These are phyloP conservation scores for Ilex paraguariensis DNA, from an alignment of 305 asterid species.

Conservation along the genomic window DNA sequence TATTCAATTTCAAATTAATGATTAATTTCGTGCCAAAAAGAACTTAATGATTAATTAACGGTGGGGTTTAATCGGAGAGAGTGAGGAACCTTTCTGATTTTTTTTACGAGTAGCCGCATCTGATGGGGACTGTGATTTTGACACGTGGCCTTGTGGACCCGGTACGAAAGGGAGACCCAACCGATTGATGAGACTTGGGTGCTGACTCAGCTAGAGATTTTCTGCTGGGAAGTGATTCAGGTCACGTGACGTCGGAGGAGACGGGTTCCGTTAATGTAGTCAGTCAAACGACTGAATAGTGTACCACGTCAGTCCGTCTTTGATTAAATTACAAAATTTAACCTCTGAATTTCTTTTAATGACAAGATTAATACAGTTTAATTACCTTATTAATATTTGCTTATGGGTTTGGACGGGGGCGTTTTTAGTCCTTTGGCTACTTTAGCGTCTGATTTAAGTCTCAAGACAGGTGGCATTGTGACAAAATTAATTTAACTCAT, in stretches of 20 bases:
- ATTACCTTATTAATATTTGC: not conserved
- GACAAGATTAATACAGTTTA: no score
- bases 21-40: no score
- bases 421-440: no score
- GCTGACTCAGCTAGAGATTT: constrained; percentile 7
- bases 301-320: constrained; percentile 40
- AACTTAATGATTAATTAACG: not conserved
- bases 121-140: constrained; percentile 22
- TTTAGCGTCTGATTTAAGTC: no score
- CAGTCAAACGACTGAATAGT: constrained; percentile 34
- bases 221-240: constrained; percentile 10
- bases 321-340: constrained; percentile 25
- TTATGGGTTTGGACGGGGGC: no score
- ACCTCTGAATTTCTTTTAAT: not conserved
- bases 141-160: constrained; percentile 25
- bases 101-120: constrained; percentile 71
- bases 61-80: not conserved
- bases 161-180: not conserved
- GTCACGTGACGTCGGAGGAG: constrained; percentile 30
- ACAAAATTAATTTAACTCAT: no score
- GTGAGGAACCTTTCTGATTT: constrained; percentile 14
- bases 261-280: constrained; percentile 42
- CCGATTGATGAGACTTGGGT: not conserved
- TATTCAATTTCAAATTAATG: no score
- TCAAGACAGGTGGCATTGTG: no score